Conservation (phyloP, 768 basidiomycete species). For the Mycena filopes region DNA sequence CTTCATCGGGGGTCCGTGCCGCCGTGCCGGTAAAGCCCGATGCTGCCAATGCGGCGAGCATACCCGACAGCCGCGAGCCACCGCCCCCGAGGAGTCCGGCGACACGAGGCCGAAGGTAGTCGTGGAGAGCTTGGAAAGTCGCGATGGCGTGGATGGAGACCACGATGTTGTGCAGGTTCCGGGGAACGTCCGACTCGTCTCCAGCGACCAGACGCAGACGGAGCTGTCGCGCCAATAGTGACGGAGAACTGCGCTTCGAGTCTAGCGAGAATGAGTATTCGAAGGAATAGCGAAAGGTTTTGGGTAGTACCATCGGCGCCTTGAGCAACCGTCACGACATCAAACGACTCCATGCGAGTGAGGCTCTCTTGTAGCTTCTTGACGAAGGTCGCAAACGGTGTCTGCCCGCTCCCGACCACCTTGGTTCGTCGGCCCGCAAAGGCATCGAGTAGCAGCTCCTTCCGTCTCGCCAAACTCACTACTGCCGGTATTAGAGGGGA, state of each 20-base stretch:
- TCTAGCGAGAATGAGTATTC: conserved; percentile 54
- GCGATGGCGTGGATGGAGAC: conserved; percentile 99
- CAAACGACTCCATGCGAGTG: conserved; percentile 95
- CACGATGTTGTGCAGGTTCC: conserved; percentile 87
- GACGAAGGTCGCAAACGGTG: conserved; percentile 80
- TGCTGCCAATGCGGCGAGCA: conserved; percentile 90
- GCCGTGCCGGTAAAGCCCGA: conserved; percentile 72
- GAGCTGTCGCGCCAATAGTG: conserved; percentile 91
- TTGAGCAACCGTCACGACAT: conserved; percentile 90
- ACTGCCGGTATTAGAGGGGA: too few relatives aligned
- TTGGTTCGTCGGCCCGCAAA: conserved; percentile 70
- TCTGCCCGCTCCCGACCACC: conserved; percentile 54
- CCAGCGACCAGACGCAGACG: conserved; percentile 90
- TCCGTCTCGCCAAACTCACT: conserved; percentile 76
- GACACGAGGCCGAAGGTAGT: conserved; percentile 93
- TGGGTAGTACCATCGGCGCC: conserved; percentile 75
- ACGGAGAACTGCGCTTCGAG: conserved; percentile 90
- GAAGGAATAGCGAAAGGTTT: background rate
- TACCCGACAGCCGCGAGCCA: conserved; percentile 79
- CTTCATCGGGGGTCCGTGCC: conserved; percentile 47
- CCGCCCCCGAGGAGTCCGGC: conserved; percentile 72
- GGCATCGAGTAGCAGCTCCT: conserved; percentile 82
- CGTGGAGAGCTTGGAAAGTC: conserved; percentile 96
- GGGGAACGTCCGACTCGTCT: conserved; percentile 90
- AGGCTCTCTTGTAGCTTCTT: conserved; percentile 97